These are phyloP conservation scores for Keithomyces neogunnii DNA, from an alignment of 2,329 filamentous ascomycete genomes.

Conservation along the genomic window DNA sequence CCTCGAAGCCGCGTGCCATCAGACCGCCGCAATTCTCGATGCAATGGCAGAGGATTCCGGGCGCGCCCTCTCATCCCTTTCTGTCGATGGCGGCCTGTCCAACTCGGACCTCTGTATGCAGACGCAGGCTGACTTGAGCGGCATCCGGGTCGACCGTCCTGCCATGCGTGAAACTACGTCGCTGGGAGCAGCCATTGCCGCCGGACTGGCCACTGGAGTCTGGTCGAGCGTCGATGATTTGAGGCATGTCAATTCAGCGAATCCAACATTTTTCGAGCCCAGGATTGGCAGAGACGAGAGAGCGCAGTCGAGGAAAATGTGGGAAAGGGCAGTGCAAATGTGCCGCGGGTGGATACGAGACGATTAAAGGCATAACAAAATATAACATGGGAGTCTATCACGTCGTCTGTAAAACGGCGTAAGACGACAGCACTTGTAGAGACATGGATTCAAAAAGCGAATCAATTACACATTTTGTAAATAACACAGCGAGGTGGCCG, in stretches of 20 bases:
- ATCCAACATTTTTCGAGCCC: constrained; percentile 62
- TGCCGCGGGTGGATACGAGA: constrained; percentile 43
- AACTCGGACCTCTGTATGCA: constrained; percentile 87
- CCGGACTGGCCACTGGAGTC: constrained; percentile 72
- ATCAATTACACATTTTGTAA: too few relatives aligned
- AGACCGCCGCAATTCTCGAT: constrained; percentile 84
- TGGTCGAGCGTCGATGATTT: constrained; percentile 72
- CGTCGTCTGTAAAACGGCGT: not conserved
- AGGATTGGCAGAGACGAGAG: constrained; percentile 40
- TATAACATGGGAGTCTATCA: not conserved
- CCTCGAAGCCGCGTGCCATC: constrained; percentile 84
- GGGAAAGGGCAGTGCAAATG: constrained; percentile 53
- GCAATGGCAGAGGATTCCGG: constrained; percentile 85
- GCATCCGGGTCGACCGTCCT: constrained; percentile 75
- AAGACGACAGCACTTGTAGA: not conserved
- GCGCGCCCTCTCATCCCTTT: constrained; percentile 63
- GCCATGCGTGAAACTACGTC: constrained; percentile 87
- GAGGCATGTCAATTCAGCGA: constrained; percentile 61
- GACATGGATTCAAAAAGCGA: too few relatives aligned
- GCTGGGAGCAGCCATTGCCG: constrained; percentile 80
- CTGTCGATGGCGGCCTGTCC: constrained; percentile 84
- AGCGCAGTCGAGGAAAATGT: constrained; percentile 36
- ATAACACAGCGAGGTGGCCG: too few relatives aligned
- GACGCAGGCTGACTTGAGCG: constrained; percentile 78
- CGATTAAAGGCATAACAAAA: not conserved